Conservation (phyloP, 306 rosid species). For the Alnus rubra region DNA sequence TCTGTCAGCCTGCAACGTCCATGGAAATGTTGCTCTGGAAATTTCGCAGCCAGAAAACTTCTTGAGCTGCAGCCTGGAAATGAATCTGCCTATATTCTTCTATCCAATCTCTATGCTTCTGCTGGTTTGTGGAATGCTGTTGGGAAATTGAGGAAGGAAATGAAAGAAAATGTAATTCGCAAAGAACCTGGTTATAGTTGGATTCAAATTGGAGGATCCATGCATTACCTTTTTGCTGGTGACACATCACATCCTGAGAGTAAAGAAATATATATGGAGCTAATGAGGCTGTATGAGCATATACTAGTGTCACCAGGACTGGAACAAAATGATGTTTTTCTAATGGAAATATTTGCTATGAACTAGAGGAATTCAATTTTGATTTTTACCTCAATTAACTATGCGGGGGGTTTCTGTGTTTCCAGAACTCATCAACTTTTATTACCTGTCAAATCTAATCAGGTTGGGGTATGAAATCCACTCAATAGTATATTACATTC, state of each 20-base stretch:
- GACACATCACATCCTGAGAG: not conserved
- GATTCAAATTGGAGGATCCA: slow-evolving; percentile 6
- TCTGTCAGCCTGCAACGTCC: slow-evolving; percentile 5
- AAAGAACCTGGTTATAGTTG: slow-evolving; percentile 9
- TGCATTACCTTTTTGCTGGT: not conserved
- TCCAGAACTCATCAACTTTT: not conserved
- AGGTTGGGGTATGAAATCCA: not conserved
- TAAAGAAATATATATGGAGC: slow-evolving; percentile 8
- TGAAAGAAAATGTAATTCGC: not conserved
- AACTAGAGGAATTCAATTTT: not conserved
- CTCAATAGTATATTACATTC: not conserved
- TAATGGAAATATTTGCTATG: not conserved
- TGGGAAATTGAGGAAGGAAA: slow-evolving; percentile 1
- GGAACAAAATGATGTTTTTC: not conserved
- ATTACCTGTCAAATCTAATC: not conserved
- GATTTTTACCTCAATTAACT: not conserved
- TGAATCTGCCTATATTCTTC: slow-evolving; percentile 14
- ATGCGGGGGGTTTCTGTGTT: not conserved
- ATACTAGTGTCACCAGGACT: not conserved
- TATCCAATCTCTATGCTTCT: slow-evolving; percentile 12
- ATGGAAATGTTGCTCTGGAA: slow-evolving; percentile 4
- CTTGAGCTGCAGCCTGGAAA: slow-evolving; percentile 12
- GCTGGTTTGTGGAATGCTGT: slow-evolving; percentile 5
- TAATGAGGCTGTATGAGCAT: slow-evolving; percentile 4
- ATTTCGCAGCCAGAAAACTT: slow-evolving; percentile 5